Conservation (phyloP, 345 rosid genomes). For the Physaria fendleri region DNA sequence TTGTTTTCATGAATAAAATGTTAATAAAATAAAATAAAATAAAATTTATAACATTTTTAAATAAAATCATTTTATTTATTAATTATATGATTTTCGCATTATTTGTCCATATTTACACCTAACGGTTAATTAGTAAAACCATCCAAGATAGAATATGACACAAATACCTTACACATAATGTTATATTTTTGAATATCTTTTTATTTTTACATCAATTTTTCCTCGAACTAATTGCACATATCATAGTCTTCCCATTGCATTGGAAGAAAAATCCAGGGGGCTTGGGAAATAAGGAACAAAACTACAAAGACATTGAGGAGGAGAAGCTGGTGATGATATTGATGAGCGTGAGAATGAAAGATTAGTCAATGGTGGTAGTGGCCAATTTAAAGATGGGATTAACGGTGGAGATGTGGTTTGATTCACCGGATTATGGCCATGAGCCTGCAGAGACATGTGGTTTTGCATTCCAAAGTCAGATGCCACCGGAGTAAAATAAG, state of each 20-base stretch:
- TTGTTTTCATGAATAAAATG: constrained; percentile 14
- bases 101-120: no score
- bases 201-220: background rate
- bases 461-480: constrained; percentile 4
- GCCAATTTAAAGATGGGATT: background rate
- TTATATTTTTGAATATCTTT: background rate
- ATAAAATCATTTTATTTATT: no score
- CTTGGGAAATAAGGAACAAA: constrained; percentile 13
- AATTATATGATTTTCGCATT: no score
- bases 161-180: background rate
- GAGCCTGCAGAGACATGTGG: constrained; percentile 10
- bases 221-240: background rate
- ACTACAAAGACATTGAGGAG: constrained; percentile 8
- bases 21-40: no score
- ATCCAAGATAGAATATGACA: background rate
- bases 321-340: constrained; percentile 4
- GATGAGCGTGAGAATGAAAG: constrained; percentile 1
- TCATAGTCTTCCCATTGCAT: constrained; percentile 1
- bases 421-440: background rate
- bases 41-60: background rate
- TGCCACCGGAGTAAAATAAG: constrained; percentile 2
- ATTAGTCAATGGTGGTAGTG: background rate
- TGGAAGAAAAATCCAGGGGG: background rate
- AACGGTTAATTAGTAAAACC: no score
- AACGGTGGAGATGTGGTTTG: constrained; percentile 2